These are phyloP conservation scores for Annona squamosa DNA, from an alignment of 164 flowering plant species.

Conservation along the genomic window DNA sequence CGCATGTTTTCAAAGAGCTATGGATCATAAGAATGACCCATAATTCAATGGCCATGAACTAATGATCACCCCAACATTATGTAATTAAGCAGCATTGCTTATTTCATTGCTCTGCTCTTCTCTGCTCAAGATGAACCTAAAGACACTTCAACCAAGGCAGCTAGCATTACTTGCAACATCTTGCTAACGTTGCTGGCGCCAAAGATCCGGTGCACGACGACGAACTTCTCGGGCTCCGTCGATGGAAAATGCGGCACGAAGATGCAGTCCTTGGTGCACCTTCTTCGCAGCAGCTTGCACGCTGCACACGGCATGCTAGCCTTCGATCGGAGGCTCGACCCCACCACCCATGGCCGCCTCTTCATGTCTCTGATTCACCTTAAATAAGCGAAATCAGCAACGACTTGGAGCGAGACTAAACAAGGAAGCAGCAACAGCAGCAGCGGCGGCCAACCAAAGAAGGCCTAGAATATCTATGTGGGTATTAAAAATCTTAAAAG, in stretches of 20 bases:
- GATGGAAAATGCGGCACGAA: constrained; percentile 24
- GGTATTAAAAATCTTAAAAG: too few species aligned
- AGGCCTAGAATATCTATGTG: neutral
- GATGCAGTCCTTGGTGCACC: constrained; percentile 17
- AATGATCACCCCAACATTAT: neutral
- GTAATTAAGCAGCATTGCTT: neutral
- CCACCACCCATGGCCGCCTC: neutral
- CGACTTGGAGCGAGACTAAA: neutral
- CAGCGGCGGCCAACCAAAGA: neutral
- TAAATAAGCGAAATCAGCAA: neutral
- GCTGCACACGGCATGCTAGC: constrained; percentile 13
- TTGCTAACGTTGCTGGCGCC: constrained; percentile 88
- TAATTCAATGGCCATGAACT: neutral
- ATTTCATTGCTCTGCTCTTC: too few species aligned
- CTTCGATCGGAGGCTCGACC: neutral
- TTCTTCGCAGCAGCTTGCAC: constrained; percentile 15
- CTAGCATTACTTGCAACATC: constrained; percentile 59
- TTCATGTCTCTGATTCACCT: constrained; percentile 3
- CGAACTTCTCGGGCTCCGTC: constrained; percentile 67
- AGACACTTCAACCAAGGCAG: neutral
- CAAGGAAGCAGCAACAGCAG: neutral
- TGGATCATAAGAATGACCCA: neutral
- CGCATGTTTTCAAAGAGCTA: neutral
- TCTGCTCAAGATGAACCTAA: too few species aligned
- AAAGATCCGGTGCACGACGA: constrained; percentile 73